Base-by-base conservation (phyloP, 1,139 yeast species). In the Tardiomyces digboiensis region DNA sequence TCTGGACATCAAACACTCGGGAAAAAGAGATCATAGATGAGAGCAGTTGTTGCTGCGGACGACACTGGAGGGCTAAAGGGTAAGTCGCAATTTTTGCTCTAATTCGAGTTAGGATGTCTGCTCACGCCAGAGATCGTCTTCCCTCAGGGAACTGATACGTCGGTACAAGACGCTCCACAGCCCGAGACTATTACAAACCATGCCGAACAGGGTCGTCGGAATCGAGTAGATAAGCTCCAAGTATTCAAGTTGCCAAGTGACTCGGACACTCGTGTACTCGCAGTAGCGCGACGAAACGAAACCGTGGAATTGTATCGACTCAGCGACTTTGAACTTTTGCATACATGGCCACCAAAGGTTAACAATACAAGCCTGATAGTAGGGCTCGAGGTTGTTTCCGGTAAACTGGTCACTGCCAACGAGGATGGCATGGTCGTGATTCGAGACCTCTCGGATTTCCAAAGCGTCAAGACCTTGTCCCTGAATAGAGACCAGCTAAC, bases 61-160 rank as follows among this genome's bases (percentile, higher is more conserved):
- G 37, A 33, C 13, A 33, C 37, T 33, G 37, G 37, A 7, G 37
- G 37, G 6, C 19, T 33, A 19, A 61, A 60, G 43, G 60, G 64
- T 58, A 44, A 19, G 54, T 47, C 29, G 20, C 4, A 3, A 19
- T 39, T 14, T 19, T 23, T 26, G 19, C 29, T 10, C 36, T 21
- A 23, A 16, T 14, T 22, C 19, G 36, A 18, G 38, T 22, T 7
- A 3, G 12, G 19, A 3, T 7, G 6, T 8, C 8, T 12, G 19
- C 39, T 43, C 21, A 23, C 20, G 26, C 38, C 40, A 55, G 63
- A 57, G 36, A 49, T 61, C 20, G 47, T 47, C 2, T 63, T 62
- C 42, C 50, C 52, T 5, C 42, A 42, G 13, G 58, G 55, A 7
- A 51, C 60, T n/a, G 64, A 64, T 42, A 64, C 68, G 16, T 56